phyloP scores from a whole-genome alignment of 371 early-diverging fungal species.

The Mucor mucedo region DNA sequence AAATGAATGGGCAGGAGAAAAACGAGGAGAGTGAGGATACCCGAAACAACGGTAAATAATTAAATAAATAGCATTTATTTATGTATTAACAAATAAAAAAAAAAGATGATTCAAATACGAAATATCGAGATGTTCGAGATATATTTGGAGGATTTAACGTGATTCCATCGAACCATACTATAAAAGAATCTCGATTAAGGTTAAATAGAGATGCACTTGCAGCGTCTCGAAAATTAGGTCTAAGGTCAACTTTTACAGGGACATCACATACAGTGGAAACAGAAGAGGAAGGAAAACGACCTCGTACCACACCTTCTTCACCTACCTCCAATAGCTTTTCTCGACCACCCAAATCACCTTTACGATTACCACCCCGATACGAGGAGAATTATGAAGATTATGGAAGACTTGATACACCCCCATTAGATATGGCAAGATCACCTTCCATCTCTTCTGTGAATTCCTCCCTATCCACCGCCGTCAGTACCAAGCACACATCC shows the following conservation, averaged over 20 bases:
- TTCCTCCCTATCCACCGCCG: slow-evolving; percentile 24
- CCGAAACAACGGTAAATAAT: slow-evolving; percentile 14
- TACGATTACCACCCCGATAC: slow-evolving; percentile 24
- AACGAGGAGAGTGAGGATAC: background rate
- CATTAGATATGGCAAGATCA: slow-evolving; percentile 28
- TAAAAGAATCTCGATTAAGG: slow-evolving; percentile 2
- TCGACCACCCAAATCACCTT: slow-evolving; percentile 51
- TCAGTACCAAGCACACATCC: slow-evolving; percentile 25
- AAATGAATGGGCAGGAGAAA: too few species aligned
- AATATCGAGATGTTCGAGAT: slow-evolving; percentile 45
- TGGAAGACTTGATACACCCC: background rate
- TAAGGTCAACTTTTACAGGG: slow-evolving; percentile 19
- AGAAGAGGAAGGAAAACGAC: slow-evolving; percentile 12
- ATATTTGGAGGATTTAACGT: slow-evolving; percentile 30
- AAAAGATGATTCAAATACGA: slow-evolving; percentile 7
- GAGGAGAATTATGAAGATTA: slow-evolving; percentile 5
- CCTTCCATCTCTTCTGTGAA: slow-evolving; percentile 22
- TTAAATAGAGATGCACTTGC: slow-evolving; percentile 21
- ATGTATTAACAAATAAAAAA: background rate
- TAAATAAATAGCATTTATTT: background rate
- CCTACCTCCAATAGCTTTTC: slow-evolving; percentile 24
- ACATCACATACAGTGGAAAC: slow-evolving; percentile 5
- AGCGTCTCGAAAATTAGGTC: slow-evolving; percentile 19
- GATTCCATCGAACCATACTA: background rate
- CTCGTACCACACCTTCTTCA: slow-evolving; percentile 22